These are phyloP conservation scores for Volvox africanus DNA, from an alignment of 139 green algal genomes.

Conservation along the genomic window DNA sequence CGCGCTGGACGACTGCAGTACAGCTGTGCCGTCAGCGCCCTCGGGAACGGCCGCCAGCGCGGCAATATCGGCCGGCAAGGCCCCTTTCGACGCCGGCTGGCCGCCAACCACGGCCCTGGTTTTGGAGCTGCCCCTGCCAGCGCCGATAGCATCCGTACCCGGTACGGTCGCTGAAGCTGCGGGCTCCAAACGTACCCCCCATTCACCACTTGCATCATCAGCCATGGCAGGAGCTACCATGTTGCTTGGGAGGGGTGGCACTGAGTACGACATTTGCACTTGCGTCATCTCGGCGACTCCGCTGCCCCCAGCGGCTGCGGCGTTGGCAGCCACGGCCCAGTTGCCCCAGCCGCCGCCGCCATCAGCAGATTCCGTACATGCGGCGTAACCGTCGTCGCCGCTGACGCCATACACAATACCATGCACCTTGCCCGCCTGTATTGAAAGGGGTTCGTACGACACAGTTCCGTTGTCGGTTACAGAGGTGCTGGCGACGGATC, in stretches of 20 bases:
- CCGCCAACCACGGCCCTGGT: background rate
- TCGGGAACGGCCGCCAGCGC: background rate
- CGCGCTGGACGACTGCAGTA: background rate
- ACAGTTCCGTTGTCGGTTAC: background rate
- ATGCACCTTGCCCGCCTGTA: too few species aligned
- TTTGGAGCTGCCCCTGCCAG: background rate
- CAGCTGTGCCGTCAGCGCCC: background rate
- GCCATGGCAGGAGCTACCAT: too few species aligned
- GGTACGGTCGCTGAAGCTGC: background rate
- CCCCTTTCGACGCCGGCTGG: background rate
- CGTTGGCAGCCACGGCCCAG: background rate
- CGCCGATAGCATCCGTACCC: background rate
- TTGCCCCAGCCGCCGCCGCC: background rate
- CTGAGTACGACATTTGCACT: background rate
- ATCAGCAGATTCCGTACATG: background rate
- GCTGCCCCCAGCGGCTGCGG: background rate
- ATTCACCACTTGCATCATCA: too few species aligned
- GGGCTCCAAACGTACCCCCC: background rate
- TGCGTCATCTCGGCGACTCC: background rate
- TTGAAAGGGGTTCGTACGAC: background rate
- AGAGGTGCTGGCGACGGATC: background rate
- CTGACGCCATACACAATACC: background rate
- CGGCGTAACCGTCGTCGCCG: background rate
- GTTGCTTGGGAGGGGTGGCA: background rate
- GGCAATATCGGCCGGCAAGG: background rate